Evolutionary conservation across 345 rosid genomes (phyloP).

Genomic region (Syzygium aqueum): DNA sequence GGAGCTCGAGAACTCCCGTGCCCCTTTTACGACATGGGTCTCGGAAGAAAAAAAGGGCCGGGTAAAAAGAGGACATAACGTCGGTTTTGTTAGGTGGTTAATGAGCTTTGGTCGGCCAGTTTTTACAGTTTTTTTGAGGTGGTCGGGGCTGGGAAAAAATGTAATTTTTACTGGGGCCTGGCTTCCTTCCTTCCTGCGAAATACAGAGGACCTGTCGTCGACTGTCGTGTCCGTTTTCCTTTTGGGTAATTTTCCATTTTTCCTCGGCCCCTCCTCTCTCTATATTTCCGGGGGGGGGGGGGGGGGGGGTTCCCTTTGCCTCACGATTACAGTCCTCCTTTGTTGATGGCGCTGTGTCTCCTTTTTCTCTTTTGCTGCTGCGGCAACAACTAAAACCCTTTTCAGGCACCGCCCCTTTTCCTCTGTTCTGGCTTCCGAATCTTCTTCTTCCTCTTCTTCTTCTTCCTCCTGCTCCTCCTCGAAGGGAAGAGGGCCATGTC

Average conservation of each 20-base stretch:
- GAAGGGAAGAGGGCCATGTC: conserved; percentile 40
- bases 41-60: no score
- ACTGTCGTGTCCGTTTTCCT: neutral
- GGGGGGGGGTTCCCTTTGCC: neutral
- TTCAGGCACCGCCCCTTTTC: conserved; percentile 1
- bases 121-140: neutral
- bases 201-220: neutral
- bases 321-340: conserved; percentile 10
- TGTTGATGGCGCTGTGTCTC: conserved; percentile 30
- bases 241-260: neutral
- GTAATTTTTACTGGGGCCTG: neutral
- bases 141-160: neutral
- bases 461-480: neutral
- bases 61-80: neutral
- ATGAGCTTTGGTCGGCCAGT: neutral
- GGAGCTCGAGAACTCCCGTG: neutral
- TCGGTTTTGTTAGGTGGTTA: neutral
- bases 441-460: neutral
- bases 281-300: neutral
- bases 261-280: neutral
- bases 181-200: neutral
- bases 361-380: conserved; percentile 24
- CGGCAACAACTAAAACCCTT: conserved; percentile 34
- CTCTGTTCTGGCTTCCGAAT: conserved; percentile 1
- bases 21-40: no score